Conservation (phyloP, 805 yeast genomes). For the Starmerella vaccinii region DNA sequence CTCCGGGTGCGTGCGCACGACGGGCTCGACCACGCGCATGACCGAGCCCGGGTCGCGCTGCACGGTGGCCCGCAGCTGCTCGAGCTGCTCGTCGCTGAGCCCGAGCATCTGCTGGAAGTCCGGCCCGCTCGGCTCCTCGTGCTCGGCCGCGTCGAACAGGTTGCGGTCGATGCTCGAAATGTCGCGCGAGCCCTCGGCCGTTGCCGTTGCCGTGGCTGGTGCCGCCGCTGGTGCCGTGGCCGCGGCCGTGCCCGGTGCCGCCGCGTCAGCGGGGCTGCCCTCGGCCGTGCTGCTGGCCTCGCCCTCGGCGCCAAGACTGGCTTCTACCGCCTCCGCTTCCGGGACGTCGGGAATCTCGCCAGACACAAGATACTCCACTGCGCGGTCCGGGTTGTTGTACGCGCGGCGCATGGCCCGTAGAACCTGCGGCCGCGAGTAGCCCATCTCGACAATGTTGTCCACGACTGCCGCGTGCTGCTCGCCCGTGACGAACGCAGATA, state of each 20-base stretch:
- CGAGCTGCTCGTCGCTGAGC: slow-evolving; percentile 39
- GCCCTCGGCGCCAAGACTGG: neutral
- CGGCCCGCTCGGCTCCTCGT: slow-evolving; percentile 25
- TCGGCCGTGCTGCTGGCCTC: neutral
- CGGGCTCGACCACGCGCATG: slow-evolving; percentile 70
- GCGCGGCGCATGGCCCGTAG: slow-evolving; percentile 91
- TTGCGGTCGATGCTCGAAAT: slow-evolving; percentile 31
- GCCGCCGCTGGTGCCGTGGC: slow-evolving; percentile 19
- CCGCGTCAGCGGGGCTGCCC: slow-evolving; percentile 24
- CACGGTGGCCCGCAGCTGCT: slow-evolving; percentile 63
- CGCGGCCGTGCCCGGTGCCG: slow-evolving; percentile 21
- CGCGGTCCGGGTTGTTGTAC: slow-evolving; percentile 94
- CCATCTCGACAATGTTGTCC: slow-evolving; percentile 86
- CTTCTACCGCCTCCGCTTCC: slow-evolving; percentile 28
- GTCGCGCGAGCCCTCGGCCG: neutral
- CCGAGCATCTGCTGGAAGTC: slow-evolving; percentile 33
- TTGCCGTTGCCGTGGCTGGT: slow-evolving; percentile 15
- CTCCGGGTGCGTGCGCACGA: slow-evolving; percentile 75
- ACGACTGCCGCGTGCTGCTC: slow-evolving; percentile 64
- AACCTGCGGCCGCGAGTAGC: slow-evolving; percentile 78
- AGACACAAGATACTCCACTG: slow-evolving; percentile 85
- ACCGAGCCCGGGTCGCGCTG: slow-evolving; percentile 81
- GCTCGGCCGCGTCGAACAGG: slow-evolving; percentile 34
- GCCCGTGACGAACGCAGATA: slow-evolving; percentile 52
- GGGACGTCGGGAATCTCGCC: slow-evolving; percentile 65